phyloP scores from a whole-genome alignment of 768 basidiomycete genomes.

The Tephrocybe rancida region DNA sequence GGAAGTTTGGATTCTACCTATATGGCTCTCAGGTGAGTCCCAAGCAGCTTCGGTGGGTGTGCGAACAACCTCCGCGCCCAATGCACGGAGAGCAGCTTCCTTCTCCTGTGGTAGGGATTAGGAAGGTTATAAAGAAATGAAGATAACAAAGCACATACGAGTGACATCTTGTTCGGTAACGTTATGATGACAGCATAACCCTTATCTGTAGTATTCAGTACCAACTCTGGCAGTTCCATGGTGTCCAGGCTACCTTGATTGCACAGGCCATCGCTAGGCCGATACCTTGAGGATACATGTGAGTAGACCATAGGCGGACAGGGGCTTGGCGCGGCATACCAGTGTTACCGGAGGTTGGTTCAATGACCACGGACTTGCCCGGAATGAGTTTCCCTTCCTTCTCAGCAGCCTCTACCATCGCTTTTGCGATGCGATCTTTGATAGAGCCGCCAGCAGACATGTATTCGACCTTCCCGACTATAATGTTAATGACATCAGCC shows the following conservation, averaged over 20 bases:
- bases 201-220: slow-evolving; percentile 85
- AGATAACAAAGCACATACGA: slow-evolving; percentile 35
- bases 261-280: slow-evolving; percentile 93
- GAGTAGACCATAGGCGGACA: not conserved
- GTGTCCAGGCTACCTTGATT: slow-evolving; percentile 69
- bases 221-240: slow-evolving; percentile 22
- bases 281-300: slow-evolving; percentile 63
- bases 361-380: slow-evolving; percentile 90
- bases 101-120: slow-evolving; percentile 63
- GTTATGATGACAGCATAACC: slow-evolving; percentile 91
- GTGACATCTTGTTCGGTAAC: slow-evolving; percentile 94
- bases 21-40: slow-evolving; percentile 89
- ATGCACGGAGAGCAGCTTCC: slow-evolving; percentile 85
- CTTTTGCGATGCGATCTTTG: slow-evolving; percentile 95
- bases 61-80: slow-evolving; percentile 93
- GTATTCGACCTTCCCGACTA: slow-evolving; percentile 91
- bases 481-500: not conserved
- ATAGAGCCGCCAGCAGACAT: slow-evolving; percentile 91
- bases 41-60: slow-evolving; percentile 90
- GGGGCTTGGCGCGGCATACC: slow-evolving; percentile 45
- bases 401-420: slow-evolving; percentile 97
- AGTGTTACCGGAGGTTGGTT: slow-evolving; percentile 96
- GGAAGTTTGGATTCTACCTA: slow-evolving; percentile 65
- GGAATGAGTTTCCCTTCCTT: slow-evolving; percentile 81
- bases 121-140: not conserved